A percentile compares a stretch with the other conserved stretches of the same genome.
Conservation (phyloP, 352 stramenopile species). For the Phytopythium litorale region DNA sequence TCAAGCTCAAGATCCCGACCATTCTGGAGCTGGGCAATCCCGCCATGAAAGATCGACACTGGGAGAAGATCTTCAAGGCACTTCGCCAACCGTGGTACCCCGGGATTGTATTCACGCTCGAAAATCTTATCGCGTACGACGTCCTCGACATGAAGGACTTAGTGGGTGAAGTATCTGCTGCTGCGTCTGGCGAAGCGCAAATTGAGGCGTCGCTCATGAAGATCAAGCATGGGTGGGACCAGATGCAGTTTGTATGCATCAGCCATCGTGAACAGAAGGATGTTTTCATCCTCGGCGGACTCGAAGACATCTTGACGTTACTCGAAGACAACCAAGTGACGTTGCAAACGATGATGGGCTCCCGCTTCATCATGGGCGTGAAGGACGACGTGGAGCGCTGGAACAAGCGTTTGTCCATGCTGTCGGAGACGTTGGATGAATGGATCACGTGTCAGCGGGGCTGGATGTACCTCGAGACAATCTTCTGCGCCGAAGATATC, state of each 20-base stretch:
- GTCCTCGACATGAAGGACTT: conserved; percentile 88
- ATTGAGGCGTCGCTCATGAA: conserved; percentile 88
- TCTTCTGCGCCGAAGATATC: conserved; percentile 87
- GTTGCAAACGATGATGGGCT: conserved; percentile 92
- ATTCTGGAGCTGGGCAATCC: conserved; percentile 91
- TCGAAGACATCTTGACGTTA: conserved; percentile 88
- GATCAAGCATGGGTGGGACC: conserved; percentile 88
- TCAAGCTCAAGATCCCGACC: conserved; percentile 90
- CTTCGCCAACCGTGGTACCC: conserved; percentile 86
- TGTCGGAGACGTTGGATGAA: conserved; percentile 82
- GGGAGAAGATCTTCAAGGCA: conserved; percentile 93
- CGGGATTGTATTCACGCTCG: conserved; percentile 86
- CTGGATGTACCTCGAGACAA: conserved; percentile 90
- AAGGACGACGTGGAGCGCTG: conserved; percentile 90
- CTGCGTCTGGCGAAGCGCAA: conserved; percentile 86
- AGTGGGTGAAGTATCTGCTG: conserved; percentile 80
- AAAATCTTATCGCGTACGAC: conserved; percentile 86
- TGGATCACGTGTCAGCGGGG: conserved; percentile 83
- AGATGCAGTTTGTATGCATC: conserved; percentile 82
- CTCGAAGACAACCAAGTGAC: conserved; percentile 92
- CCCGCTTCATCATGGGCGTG: conserved; percentile 88
- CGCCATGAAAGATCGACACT: conserved; percentile 93
- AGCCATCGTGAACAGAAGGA: conserved; percentile 83
- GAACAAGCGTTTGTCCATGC: conserved; percentile 83
- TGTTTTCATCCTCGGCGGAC: conserved; percentile 87